Conservation (phyloP, 2,329 filamentous ascomycete genomes). For the Colletotrichum sp. region DNA sequence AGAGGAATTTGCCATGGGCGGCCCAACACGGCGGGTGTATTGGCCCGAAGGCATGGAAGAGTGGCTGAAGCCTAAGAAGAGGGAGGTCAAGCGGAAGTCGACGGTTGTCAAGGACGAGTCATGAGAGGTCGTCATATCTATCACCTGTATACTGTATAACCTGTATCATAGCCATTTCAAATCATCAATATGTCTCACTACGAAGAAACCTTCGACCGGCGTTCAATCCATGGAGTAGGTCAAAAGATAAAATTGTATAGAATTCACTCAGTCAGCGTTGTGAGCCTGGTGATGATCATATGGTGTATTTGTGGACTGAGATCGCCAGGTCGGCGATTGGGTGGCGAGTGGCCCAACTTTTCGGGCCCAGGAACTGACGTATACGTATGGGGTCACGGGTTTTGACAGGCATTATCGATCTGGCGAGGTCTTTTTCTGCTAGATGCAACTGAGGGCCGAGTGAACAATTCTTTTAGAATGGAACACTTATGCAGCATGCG, state of each 20-base stretch:
- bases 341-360: not conserved
- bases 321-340: not conserved
- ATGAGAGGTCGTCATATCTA: not conserved
- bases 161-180: not conserved
- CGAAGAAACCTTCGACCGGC: not conserved
- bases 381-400: not conserved
- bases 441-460: not conserved
- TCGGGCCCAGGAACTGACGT: not conserved
- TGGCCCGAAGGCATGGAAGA: slow-evolving; percentile 92
- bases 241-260: not conserved
- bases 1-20: slow-evolving; percentile 85
- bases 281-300: not conserved
- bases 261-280: not conserved
- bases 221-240: not conserved
- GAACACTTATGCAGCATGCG: not conserved
- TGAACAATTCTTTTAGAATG: not conserved
- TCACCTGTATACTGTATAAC: not conserved
- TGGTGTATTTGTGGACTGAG: not conserved
- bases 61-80: slow-evolving; percentile 84
- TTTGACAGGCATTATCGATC: not conserved
- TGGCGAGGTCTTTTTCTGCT: not conserved
- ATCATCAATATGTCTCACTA: not conserved
- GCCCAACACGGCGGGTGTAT: slow-evolving; percentile 80
- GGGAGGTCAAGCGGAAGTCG: slow-evolving; percentile 61
- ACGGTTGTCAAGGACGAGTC: slow-evolving; percentile 37